Conservation (phyloP, 2,329 filamentous ascomycete genomes). For the Aspergillus pseudoterreus region DNA sequence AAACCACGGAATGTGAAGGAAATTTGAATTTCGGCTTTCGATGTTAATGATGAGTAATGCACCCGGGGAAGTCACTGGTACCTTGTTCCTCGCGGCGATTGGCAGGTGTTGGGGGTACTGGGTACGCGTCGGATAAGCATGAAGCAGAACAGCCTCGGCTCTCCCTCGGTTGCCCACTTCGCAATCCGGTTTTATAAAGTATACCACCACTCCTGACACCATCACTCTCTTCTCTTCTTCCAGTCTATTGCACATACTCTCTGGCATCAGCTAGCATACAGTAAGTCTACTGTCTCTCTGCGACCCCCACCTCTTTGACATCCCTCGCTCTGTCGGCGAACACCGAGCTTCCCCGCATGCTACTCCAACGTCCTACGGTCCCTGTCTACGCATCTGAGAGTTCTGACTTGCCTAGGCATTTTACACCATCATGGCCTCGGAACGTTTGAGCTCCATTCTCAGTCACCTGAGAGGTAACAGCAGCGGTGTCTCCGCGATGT, state of each 20-base stretch:
- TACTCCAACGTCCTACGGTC: background rate
- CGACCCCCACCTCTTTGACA: background rate
- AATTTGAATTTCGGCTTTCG: background rate
- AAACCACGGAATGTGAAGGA: background rate
- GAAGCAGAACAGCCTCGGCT: slow-evolving; percentile 9
- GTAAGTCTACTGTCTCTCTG: no score
- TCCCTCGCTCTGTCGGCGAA: background rate
- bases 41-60: background rate
- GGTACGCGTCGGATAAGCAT: background rate
- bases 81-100: background rate
- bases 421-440: slow-evolving; percentile 63
- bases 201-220: background rate
- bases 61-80: background rate
- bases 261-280: background rate
- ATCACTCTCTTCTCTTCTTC: background rate
- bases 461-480: slow-evolving; percentile 71
- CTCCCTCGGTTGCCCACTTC: slow-evolving; percentile 7
- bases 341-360: background rate
- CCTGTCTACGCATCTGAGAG: background rate
- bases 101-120: background rate
- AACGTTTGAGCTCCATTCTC: slow-evolving; percentile 82
- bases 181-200: background rate
- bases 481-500: slow-evolving; percentile 73
- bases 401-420: background rate
- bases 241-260: background rate